Conservation (phyloP, 169 alveolate species). For the Babesia caballi region DNA sequence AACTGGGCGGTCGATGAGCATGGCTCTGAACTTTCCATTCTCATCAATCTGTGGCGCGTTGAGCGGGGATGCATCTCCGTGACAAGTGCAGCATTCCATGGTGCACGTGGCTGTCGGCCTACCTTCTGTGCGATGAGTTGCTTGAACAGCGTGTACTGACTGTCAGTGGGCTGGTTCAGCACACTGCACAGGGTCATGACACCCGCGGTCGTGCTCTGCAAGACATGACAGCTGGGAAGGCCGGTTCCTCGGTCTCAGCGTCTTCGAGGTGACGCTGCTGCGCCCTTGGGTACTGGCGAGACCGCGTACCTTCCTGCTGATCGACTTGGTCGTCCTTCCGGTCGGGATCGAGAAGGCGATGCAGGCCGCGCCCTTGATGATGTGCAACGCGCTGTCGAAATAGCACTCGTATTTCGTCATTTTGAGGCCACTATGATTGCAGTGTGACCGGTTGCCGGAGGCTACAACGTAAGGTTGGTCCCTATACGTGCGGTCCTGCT, state of each 20-base stretch:
- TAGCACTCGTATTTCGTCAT: constrained; percentile 56
- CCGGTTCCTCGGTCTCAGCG: no score
- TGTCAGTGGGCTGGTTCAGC: constrained; percentile 44
- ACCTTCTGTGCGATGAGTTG: constrained; percentile 47
- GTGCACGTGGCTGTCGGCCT: not conserved
- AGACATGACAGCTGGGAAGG: not conserved
- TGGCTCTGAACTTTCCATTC: constrained; percentile 63
- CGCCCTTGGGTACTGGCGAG: not conserved
- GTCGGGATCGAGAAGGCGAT: constrained; percentile 76
- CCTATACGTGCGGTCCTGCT: no score
- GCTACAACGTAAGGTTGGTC: no score
- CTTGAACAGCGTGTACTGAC: constrained; percentile 49
- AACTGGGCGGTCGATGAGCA: constrained; percentile 59
- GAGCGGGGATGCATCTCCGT: no score
- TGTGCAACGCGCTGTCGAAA: constrained; percentile 77
- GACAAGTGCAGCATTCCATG: not conserved
- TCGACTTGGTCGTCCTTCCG: constrained; percentile 73
- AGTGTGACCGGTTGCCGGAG: not conserved
- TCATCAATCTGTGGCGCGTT: constrained; percentile 57
- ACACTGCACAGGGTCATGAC: constrained; percentile 41
- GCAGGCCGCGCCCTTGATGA: constrained; percentile 80
- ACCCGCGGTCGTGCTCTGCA: constrained; percentile 37
- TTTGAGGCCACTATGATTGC: not conserved
- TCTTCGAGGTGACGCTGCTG: no score
- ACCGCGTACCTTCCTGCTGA: constrained; percentile 56